Conservation (phyloP, 139 green algal species). For the Bryopsis sp. region DNA sequence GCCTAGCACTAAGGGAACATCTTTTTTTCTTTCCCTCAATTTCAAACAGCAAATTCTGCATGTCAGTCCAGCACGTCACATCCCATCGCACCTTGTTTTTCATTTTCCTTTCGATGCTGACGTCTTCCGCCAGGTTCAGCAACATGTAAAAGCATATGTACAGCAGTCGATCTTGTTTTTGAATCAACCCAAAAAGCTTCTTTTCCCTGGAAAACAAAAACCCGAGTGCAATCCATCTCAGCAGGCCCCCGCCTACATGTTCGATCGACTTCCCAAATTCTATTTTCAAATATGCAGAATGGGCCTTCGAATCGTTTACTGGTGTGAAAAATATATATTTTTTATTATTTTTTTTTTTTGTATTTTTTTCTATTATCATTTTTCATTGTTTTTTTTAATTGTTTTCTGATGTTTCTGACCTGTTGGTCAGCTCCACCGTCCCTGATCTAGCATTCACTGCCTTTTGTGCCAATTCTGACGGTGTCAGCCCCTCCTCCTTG, state of each 20-base stretch:
- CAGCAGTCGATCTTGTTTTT: conserved; percentile 67
- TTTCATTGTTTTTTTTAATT: too few relatives aligned
- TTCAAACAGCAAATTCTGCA: background rate
- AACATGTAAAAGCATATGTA: conserved; percentile 70
- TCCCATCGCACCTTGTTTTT: conserved; percentile 63
- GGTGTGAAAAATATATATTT: too few relatives aligned
- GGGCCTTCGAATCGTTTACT: too few relatives aligned
- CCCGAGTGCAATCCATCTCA: too few relatives aligned
- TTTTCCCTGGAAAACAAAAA: too few relatives aligned
- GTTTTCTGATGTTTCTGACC: conserved; percentile 18
- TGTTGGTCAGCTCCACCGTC: conserved; percentile 25
- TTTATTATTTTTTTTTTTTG: too few relatives aligned
- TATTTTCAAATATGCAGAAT: too few relatives aligned
- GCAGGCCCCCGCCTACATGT: too few relatives aligned
- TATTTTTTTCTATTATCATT: too few relatives aligned
- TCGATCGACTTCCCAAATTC: too few relatives aligned
- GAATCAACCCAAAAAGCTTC: conserved; percentile 46
- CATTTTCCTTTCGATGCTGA: conserved; percentile 74
- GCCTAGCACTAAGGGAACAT: too few relatives aligned
- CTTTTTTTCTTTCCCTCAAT: background rate
- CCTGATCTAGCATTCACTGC: conserved; percentile 34
- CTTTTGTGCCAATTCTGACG: conserved; percentile 42
- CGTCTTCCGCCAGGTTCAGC: conserved; percentile 77
- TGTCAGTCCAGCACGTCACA: background rate
- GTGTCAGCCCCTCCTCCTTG: conserved; percentile 42